phyloP scores from a whole-genome alignment of 192 early-diverging fungal species.

The Ambispora gerdemannii region DNA sequence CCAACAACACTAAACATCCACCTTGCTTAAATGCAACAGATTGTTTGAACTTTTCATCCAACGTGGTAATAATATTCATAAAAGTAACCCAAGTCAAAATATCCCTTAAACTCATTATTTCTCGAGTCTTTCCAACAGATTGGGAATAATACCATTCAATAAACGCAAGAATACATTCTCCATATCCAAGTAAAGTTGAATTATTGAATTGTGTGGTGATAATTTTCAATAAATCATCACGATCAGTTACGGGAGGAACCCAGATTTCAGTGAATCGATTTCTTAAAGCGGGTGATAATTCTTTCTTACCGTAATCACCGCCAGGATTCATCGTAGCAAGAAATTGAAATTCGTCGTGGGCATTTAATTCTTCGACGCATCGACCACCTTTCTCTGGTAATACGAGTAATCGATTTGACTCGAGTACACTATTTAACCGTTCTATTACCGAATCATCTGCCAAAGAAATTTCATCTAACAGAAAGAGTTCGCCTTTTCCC shows the following conservation, averaged over 20 bases:
- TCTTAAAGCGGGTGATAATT: constrained; percentile 92
- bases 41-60: constrained; percentile 46
- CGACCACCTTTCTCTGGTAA: constrained; percentile 88
- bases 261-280: constrained; percentile 99
- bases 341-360: constrained; percentile 75
- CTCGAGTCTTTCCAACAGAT: constrained; percentile 52
- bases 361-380: constrained; percentile 67
- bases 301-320: constrained; percentile 98
- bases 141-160: constrained; percentile 73
- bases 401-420: constrained; percentile 78
- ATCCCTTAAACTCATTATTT: constrained; percentile 81
- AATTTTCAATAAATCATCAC: constrained; percentile 68
- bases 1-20: constrained; percentile 85
- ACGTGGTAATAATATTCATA: constrained; percentile 58
- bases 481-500: constrained; percentile 80
- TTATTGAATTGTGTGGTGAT: constrained; percentile 52
- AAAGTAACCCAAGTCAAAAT: constrained; percentile 92
- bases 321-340: constrained; percentile 99
- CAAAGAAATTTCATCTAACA: constrained; percentile 97
- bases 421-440: constrained; percentile 91
- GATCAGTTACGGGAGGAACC: constrained; percentile 83
- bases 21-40: constrained; percentile 75
- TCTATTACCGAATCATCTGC: constrained; percentile 98
- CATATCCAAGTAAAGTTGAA: constrained; percentile 41
- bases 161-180: constrained; percentile 73